Conservation (phyloP, 305 asterid genomes). For the Petunia hybrid region DNA sequence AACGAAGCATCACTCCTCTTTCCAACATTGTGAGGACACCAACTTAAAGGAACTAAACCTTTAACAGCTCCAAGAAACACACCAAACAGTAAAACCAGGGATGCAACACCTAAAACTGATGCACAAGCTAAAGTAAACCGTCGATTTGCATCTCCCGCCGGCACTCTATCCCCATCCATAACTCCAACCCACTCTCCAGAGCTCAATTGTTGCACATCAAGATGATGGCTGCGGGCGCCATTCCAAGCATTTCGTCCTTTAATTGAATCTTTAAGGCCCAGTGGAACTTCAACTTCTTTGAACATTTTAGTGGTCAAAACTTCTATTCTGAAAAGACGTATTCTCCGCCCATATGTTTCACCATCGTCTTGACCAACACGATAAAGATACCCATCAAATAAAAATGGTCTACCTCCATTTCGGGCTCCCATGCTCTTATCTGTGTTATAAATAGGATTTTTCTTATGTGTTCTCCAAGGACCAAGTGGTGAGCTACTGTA, state of each 20-base stretch:
- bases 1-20: conserved; percentile 78
- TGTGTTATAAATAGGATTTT: conserved; percentile 80
- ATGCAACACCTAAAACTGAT: conserved; percentile 58
- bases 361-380: conserved; percentile 96
- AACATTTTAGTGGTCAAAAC: conserved; percentile 61
- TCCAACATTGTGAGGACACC: conserved; percentile 81
- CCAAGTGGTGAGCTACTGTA: conserved; percentile 83
- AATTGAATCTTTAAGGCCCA: conserved; percentile 50
- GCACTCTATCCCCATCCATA: conserved; percentile 85
- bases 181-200: conserved; percentile 91
- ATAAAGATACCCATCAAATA: conserved; percentile 68
- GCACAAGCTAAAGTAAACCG: conserved; percentile 70
- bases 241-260: conserved; percentile 92
- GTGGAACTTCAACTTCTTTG: conserved; percentile 80
- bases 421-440: conserved; percentile 89
- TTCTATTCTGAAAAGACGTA: conserved; percentile 76
- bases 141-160: conserved; percentile 73
- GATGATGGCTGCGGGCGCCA: conserved; percentile 88
- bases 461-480: conserved; percentile 90
- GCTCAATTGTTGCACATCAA: conserved; percentile 79
- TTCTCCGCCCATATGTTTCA: conserved; percentile 69
- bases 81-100: conserved; percentile 66
- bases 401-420: conserved; percentile 94
- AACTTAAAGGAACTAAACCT: conserved; percentile 76
- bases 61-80: conserved; percentile 77